A percentile compares a stretch with the other conserved stretches of the same genome.
phyloP scores from a whole-genome alignment of 1,284 basidiomycete genomes.

The Testicularia cyperi region DNA sequence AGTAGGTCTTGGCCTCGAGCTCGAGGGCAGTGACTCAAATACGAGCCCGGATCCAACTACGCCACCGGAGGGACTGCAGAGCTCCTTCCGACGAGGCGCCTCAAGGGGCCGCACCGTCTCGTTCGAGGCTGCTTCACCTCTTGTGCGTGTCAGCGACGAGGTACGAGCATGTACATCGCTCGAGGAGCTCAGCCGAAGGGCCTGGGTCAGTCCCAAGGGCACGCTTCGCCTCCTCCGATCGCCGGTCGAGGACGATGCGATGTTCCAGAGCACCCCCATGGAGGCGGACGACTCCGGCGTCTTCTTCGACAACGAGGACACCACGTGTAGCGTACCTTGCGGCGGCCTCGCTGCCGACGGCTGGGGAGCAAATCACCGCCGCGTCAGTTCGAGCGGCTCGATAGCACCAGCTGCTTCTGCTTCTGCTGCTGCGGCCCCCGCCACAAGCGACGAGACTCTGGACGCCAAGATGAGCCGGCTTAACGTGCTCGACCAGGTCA shows the following conservation, averaged over 20 bases:
- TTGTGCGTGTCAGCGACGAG: conserved; percentile 24
- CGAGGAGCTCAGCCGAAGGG: conserved; percentile 43
- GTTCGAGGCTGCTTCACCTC: conserved; percentile 26
- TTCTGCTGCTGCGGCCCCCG: no score
- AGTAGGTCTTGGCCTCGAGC: conserved; percentile 33
- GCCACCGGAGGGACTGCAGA: conserved; percentile 17
- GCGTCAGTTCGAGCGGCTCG: conserved; percentile 22
- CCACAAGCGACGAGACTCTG: conserved; percentile 10
- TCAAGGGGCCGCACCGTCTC: conserved; percentile 31
- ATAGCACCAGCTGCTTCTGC: conserved; percentile 7
- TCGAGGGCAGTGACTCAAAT: conserved; percentile 24
- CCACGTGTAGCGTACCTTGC: conserved; percentile 1
- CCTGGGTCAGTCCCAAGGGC: conserved; percentile 44
- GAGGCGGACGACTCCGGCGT: conserved; percentile 37
- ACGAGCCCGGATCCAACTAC: conserved; percentile 23
- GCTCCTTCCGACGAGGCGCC: conserved; percentile 8
- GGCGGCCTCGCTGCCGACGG: conserved; percentile 26
- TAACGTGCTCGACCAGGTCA: conserved; percentile 54
- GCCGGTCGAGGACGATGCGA: conserved; percentile 23
- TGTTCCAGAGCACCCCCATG: conserved; percentile 19
- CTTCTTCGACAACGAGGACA: conserved; percentile 13
- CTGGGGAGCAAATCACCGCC: conserved; percentile 22
- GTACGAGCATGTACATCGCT: conserved; percentile 23
- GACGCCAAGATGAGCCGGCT: conserved; percentile 49
- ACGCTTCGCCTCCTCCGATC: conserved; percentile 40